Base-by-base conservation (phyloP, 345 rosid genomes). In the Punica granatum region DNA sequence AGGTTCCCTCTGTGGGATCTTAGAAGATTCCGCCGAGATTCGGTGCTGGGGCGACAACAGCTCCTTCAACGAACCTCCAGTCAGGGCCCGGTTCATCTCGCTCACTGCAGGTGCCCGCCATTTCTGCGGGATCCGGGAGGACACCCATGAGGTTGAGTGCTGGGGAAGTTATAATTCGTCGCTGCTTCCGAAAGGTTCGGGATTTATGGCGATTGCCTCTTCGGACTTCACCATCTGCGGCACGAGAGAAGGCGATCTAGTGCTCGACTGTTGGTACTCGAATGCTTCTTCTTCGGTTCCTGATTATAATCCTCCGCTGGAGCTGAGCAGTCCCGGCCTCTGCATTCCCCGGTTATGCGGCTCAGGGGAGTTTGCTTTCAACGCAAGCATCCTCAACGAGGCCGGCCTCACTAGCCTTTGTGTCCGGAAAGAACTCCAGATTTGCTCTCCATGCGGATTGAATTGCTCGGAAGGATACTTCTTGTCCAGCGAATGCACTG, bases 251-350 rank as follows among this genome's bases (percentile, higher is more conserved):
- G 83, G 74, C 67, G 97, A 94, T 73, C 77, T 94, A 69, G 92
- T 94, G 74, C 84, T 88, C 48, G 96, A 88, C 77, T 90, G 95
- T 51, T 94, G 99, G 99, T 74, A 82, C 70, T 74, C 76, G 34
- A 74, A 85, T 69, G 84, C 81, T 14, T 78, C 83, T 9, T 78
- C 85, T 11, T 71, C 77, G 0, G 75, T 76, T 0, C 63, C 78
- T 6, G 90, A 80, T 69, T 89, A 80, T 32, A 84, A 82, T 76
- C 97, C 97, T 68, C 99, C 99, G 0, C 64, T 90, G 67, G 91
- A 90, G 73, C 70, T 93, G 65, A 90, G 96, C 65, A 90, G 97
- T 78, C 99, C 97, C 1, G 97, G 99, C 58, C 73, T 76, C 7
- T 93, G 97, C 67, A 68, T 71, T 46, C 78, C 90, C 11, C 77